These are phyloP conservation scores for Penicillium rolfsii DNA, from an alignment of 2,329 filamentous ascomycete species.

Conservation along the genomic window DNA sequence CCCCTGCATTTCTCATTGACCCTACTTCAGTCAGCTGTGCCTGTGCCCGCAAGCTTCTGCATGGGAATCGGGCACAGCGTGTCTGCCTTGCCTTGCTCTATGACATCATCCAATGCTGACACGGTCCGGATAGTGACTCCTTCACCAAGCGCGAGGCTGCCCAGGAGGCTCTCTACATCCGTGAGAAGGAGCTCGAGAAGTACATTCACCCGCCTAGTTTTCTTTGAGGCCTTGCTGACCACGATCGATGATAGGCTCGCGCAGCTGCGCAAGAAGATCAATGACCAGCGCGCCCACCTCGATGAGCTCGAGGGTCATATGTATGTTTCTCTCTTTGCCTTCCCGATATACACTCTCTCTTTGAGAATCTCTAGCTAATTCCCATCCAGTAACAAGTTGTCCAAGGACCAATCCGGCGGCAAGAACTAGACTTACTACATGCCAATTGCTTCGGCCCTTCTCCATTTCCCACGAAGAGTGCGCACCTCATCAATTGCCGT, in stretches of 20 bases:
- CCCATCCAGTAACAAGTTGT: slow-evolving; percentile 70
- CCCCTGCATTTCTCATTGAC: slow-evolving; percentile 5
- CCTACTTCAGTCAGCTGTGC: not conserved
- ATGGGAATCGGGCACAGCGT: not conserved
- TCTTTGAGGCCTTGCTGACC: slow-evolving; percentile 12
- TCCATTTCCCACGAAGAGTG: slow-evolving; percentile 1
- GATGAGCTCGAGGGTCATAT: slow-evolving; percentile 85
- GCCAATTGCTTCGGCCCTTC: not conserved
- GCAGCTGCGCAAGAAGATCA: slow-evolving; percentile 69
- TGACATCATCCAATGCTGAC: slow-evolving; percentile 28
- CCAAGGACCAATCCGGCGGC: slow-evolving; percentile 65
- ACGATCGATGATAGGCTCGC: slow-evolving; percentile 56
- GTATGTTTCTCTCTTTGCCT: slow-evolving; percentile 55
- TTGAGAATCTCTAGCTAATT: slow-evolving; percentile 14
- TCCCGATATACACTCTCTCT: not conserved
- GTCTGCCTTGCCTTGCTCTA: slow-evolving; percentile 14
- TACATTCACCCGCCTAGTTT: slow-evolving; percentile 29
- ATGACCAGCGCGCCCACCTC: slow-evolving; percentile 79
- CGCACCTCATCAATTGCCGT: slow-evolving; percentile 9
- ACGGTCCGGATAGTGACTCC: slow-evolving; percentile 66
- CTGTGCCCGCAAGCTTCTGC: not conserved
- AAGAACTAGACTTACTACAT: slow-evolving; percentile 56
- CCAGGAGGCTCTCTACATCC: slow-evolving; percentile 81
- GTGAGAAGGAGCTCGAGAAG: slow-evolving; percentile 88
- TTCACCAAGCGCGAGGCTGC: slow-evolving; percentile 93